phyloP scores from a whole-genome alignment of 495 filamentous ascomycete genomes.

The Cetradonia linearis region DNA sequence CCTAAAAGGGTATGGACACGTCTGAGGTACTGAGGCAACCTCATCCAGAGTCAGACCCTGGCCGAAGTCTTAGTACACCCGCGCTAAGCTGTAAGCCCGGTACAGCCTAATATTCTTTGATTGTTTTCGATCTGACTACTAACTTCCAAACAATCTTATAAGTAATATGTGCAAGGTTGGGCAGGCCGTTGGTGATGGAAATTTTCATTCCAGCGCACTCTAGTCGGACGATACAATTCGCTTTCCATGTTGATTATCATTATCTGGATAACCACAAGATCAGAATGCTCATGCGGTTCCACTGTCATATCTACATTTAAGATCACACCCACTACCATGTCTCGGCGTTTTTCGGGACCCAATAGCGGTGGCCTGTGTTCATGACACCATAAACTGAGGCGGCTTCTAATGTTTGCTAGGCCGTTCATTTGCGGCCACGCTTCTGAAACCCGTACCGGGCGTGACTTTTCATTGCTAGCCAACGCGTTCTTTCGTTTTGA shows the following conservation, averaged over 20 bases:
- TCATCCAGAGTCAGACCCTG: too few relatives aligned
- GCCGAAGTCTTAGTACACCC: too few relatives aligned
- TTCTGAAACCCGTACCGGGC: background rate
- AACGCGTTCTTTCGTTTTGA: background rate
- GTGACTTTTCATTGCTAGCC: background rate
- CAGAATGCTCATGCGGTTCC: background rate
- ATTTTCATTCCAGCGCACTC: background rate
- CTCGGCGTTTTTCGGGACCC: background rate
- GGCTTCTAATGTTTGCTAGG: background rate
- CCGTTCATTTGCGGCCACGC: background rate
- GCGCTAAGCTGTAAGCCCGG: too few relatives aligned
- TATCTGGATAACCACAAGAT: background rate
- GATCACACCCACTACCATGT: background rate
- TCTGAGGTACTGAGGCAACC: too few relatives aligned
- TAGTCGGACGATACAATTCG: background rate
- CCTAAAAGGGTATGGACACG: too few relatives aligned
- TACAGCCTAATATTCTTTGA: too few relatives aligned
- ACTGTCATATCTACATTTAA: background rate
- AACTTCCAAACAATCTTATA: too few relatives aligned
- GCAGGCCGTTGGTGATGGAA: background rate
- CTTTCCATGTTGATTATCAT: background rate
- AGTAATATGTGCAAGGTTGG: too few relatives aligned
- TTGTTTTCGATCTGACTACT: too few relatives aligned
- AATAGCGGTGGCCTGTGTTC: background rate
- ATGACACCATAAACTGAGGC: background rate